Percentiles rank a stretch among this genome's conserved stretches.
Conservation (phyloP, 495 filamentous ascomycete species). For the Tetracladium marchalianum region DNA sequence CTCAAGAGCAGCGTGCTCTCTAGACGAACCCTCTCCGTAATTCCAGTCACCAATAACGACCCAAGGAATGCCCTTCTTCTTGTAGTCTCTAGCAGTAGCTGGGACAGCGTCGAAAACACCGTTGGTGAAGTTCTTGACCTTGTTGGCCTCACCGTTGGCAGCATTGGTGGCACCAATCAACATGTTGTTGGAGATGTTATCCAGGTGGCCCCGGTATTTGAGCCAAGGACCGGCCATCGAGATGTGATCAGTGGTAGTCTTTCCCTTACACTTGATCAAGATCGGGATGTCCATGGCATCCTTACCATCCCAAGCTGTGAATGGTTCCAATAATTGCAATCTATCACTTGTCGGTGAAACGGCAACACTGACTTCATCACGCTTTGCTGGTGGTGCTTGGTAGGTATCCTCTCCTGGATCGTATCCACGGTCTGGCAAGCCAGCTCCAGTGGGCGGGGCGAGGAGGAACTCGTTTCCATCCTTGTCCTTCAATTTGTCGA, state of each 20-base stretch:
- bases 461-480: constrained; percentile 96
- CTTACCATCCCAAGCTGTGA: constrained; percentile 89
- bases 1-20: constrained; percentile 97
- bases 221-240: constrained; percentile 99
- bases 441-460: constrained; percentile 66
- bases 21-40: constrained; percentile 94
- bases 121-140: constrained; percentile 84
- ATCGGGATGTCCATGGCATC: constrained; percentile 82
- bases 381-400: constrained; percentile 86
- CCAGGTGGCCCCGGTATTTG: constrained; percentile 98
- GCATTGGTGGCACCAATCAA: constrained; percentile 95
- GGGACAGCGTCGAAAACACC: constrained; percentile 81
- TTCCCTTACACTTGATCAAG: constrained; percentile 94
- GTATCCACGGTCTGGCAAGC: constrained; percentile 74
- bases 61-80: constrained; percentile 91
- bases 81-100: constrained; percentile 94
- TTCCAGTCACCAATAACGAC: constrained; percentile 99
- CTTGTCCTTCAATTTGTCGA: constrained; percentile 87
- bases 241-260: constrained; percentile 99
- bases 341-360: constrained; percentile 88
- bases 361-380: constrained; percentile 58
- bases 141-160: constrained; percentile 96
- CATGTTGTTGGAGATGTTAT: constrained; percentile 99
- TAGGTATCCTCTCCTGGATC: constrained; percentile 94
- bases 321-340: constrained; percentile 83